Evolutionary conservation across 2,329 filamentous ascomycete genomes (phyloP), one percentile per base, ranked within the genome.

Genomic region (Colletotrichum tamarilloi): DNA sequence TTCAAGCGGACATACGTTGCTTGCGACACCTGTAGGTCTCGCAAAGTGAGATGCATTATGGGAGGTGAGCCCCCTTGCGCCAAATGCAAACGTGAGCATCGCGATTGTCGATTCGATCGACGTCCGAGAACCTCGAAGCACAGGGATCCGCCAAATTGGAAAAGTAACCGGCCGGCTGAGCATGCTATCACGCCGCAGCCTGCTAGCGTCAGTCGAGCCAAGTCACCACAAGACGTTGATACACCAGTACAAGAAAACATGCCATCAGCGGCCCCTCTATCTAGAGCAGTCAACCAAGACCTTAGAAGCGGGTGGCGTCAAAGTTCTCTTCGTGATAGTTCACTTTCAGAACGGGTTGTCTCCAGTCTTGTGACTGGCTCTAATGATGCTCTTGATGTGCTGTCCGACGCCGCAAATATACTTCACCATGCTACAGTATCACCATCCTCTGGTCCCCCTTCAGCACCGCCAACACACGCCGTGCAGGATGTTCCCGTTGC

Each of bases 31-130:
- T 73, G 73, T 49, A 38, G 73, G 49, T 49, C 65, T 24, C 73
- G 73, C 12, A 74, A 74, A 42, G 69, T 68, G 12, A 42, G 73
- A 57, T 74, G 69, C n/a, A 66, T 73, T 32, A 49, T 74, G 49
- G 69, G 67, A n/a, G 73, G 62, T 35, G 59, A 74, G 16, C 73
- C 73, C 5, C 73, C 73, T 35, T 74, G 73, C 65, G 59, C 60
- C n/a, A 74, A 74, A 28, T 74, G 73, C 56, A 56, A 57, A 32
- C 53, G 73, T 26, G 73, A 74, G 22, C 73, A 74, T 42, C 73
- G 73, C 30, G 69, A 68, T n/a, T 74, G 73, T 42, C 42, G 60
- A 30, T 73, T 73, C 28, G 69, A 73, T 26, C 63, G 56, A 19
- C 68, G 68, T 12, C 59, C 63, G 1, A 74, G 53, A 46, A 66